These are phyloP conservation scores for Cymbopogon citratus DNA, from an alignment of 176 grass and related monocot species.

Conservation along the genomic window DNA sequence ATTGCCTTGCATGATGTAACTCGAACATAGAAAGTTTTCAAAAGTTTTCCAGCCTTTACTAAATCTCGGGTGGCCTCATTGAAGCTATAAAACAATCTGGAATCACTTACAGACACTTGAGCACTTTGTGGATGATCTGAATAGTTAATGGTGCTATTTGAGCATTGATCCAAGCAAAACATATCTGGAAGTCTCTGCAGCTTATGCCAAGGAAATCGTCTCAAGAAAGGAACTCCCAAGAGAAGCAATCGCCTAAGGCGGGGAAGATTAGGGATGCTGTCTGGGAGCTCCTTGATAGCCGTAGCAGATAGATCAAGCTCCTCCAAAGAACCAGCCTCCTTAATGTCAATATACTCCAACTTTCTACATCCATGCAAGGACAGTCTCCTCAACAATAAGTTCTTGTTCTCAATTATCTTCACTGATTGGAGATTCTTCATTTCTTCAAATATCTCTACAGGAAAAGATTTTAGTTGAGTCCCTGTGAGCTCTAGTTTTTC, in stretches of 20 bases:
- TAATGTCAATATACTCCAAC: neutral
- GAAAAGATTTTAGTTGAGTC: neutral
- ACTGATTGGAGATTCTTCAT: no score
- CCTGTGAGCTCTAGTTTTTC: neutral
- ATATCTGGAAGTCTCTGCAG: neutral
- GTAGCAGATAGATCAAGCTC: slow-evolving; percentile 15
- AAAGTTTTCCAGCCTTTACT: neutral
- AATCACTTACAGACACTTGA: neutral
- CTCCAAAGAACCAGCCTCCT: neutral
- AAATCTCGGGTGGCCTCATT: rapidly evolving
- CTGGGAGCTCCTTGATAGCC: slow-evolving; percentile 3
- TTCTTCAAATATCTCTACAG: neutral
- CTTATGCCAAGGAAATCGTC: slow-evolving; percentile 23
- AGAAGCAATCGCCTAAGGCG: neutral
- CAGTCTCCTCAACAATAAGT: neutral
- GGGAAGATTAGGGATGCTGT: neutral
- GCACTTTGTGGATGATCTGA: neutral
- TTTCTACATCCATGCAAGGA: neutral
- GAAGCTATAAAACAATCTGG: slow-evolving; percentile 12
- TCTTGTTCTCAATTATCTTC: neutral
- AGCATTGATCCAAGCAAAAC: neutral
- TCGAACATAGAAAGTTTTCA: neutral
- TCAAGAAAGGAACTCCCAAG: neutral
- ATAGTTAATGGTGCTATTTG: neutral
- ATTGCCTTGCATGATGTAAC: neutral